Percentiles rank a stretch among this genome's conserved stretches.
phyloP scores from a whole-genome alignment of 768 basidiomycete genomes.

The Sistotremastrum niveocremeum region DNA sequence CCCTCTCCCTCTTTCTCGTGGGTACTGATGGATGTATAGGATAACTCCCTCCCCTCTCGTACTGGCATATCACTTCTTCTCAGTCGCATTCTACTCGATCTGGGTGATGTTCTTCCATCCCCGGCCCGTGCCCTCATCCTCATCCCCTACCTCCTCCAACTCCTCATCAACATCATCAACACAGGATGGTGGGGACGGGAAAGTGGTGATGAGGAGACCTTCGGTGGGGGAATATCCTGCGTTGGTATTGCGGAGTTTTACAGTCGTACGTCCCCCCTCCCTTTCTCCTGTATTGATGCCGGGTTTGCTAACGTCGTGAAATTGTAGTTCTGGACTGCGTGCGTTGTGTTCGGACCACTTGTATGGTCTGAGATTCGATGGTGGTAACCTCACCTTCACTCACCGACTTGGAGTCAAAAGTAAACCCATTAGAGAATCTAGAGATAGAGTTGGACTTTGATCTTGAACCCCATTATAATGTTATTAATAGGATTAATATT shows the following conservation, averaged over 20 bases:
- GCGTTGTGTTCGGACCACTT: constrained; percentile 77
- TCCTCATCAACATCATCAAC: too few species aligned
- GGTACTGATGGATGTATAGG: constrained; percentile 23
- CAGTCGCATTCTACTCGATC: constrained; percentile 89
- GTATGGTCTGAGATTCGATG: constrained; percentile 79
- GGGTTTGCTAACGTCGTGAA: not conserved
- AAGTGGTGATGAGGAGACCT: constrained; percentile 28
- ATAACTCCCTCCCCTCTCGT: constrained; percentile 67
- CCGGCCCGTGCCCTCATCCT: constrained; percentile 20
- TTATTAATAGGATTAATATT: too few species aligned
- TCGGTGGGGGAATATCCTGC: constrained; percentile 52
- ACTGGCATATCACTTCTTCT: constrained; percentile 86
- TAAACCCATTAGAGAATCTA: too few species aligned
- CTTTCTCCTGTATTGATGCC: constrained; percentile 2
- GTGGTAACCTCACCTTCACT: constrained; percentile 29
- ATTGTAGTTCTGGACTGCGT: constrained; percentile 79
- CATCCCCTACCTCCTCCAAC: not conserved
- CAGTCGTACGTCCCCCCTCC: constrained; percentile 43
- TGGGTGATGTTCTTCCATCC: constrained; percentile 75
- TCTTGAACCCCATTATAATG: too few species aligned
- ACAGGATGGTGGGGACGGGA: constrained; percentile 13
- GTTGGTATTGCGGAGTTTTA: constrained; percentile 44
- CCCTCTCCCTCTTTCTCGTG: not conserved
- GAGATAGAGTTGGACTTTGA: too few species aligned
- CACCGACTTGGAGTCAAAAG: not conserved